Percentiles rank a stretch among this genome's conserved stretches.
phyloP scores from a whole-genome alignment of 345 rosid genomes.

The Aethionema arabicum region DNA sequence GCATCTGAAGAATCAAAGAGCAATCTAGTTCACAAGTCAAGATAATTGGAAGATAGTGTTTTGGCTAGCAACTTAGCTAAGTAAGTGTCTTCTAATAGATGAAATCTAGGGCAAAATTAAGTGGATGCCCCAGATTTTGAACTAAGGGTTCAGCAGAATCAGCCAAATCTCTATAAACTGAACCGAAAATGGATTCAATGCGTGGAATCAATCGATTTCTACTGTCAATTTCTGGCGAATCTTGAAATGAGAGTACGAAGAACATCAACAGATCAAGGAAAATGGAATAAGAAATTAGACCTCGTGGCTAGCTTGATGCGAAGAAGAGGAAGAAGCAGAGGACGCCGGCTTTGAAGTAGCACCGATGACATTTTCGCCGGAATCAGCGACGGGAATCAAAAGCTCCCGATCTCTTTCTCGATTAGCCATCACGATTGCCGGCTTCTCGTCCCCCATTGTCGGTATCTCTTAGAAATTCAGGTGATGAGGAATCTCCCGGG shows the following conservation, averaged over 20 bases:
- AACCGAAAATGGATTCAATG: slow-evolving; percentile 4
- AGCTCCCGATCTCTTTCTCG: slow-evolving; percentile 86
- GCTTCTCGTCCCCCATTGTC: slow-evolving; percentile 83
- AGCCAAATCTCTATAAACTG: background rate
- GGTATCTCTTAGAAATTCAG: background rate
- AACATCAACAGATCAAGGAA: slow-evolving; percentile 19
- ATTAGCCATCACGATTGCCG: slow-evolving; percentile 58
- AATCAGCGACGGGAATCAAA: slow-evolving; percentile 69
- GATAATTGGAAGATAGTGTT: background rate
- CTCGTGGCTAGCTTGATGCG: slow-evolving; percentile 83
- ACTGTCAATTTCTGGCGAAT: background rate
- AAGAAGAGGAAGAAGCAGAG: slow-evolving; percentile 56
- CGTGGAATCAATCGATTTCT: slow-evolving; percentile 5
- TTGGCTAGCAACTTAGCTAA: slow-evolving; percentile 1
- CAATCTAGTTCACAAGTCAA: background rate
- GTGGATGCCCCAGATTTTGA: slow-evolving; percentile 32
- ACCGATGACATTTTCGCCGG: slow-evolving; percentile 40
- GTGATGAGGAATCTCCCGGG: background rate
- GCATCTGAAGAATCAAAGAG: slow-evolving; percentile 6
- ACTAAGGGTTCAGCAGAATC: slow-evolving; percentile 13
- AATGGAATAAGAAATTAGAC: slow-evolving; percentile 32
- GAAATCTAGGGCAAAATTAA: slow-evolving; percentile 24
- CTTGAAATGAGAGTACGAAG: slow-evolving; percentile 8
- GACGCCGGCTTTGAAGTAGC: slow-evolving; percentile 58
- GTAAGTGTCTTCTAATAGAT: slow-evolving; percentile 19